Evolutionary conservation across 23 red algal species (phyloP), one percentile per base, ranked within the genome.

Genomic region (Cyanidioschyzon merolae): DNA sequence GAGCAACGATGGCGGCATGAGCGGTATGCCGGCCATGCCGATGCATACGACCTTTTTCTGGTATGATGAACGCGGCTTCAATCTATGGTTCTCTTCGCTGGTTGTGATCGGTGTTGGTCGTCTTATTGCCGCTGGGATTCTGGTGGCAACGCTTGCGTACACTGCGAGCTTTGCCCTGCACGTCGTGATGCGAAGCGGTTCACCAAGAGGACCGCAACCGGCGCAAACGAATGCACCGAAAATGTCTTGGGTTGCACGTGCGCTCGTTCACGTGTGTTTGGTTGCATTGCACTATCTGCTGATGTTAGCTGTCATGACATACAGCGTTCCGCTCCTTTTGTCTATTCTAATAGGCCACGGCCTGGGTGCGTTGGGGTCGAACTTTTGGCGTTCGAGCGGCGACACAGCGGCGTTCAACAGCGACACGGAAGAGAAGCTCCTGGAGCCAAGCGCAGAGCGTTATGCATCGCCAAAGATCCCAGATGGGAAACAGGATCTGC

Each of bases 291-390:
- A 81, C 68, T 81, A 81, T 81, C 59, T 81, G 50, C 38, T 39
- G 36, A 81, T 81, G 78, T 81, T 81, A 40, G 78, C 78, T 1
- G 78, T 81, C 0, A 81, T 81, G 78, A 81, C 78, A 1, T 81
- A 81, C 32, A 81, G 78, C 68, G 51, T 59, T 26, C 59, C 68
- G 38, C 78, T 81, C 0, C 59, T 81, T 16, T 40, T 81, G 3
- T 24, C 30, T 29, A 81, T 81, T 15, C 37, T 81, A 17, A 16
- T 35, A 17, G 78, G 78, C 21, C 78, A 81, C 68, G 41, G 45
- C 40, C 39, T 7, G 58, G 78, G 78, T 27, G 45, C 45, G 45
- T 21, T 54, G 45, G 45, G 7, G 45, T 54, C 45, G 21, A 54
- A 15, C 7, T 54, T 21, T 54, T 7, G 45, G 7, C 45, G 45